Conservation (phyloP, 2,329 filamentous ascomycete species). For the Alternaria triticimaculans region DNA sequence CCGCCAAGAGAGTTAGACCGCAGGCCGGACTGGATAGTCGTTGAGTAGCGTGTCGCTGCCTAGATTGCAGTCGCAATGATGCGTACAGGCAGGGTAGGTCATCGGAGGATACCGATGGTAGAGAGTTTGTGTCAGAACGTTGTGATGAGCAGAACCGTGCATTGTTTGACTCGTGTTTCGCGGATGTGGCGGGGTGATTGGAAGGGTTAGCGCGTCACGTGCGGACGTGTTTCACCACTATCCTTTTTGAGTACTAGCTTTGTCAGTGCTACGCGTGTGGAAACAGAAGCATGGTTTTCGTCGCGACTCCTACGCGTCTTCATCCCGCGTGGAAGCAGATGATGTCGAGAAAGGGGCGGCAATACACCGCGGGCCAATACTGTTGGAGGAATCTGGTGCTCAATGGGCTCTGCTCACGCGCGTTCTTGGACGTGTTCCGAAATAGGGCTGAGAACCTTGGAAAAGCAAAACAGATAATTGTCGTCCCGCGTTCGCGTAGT, state of each 20-base stretch:
- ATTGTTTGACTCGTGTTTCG: conserved; percentile 6
- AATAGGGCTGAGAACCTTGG: conserved; percentile 1
- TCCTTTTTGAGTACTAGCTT: background rate
- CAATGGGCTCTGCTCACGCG: background rate
- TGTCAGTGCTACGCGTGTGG: background rate
- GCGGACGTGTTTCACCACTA: conserved; percentile 10
- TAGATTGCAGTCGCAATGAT: conserved; percentile 23
- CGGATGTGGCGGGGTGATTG: background rate
- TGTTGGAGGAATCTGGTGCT: background rate
- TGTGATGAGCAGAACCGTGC: background rate
- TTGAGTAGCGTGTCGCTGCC: conserved; percentile 30
- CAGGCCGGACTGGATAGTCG: conserved; percentile 13
- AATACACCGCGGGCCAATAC: background rate
- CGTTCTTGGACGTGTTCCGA: background rate
- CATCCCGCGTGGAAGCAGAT: background rate
- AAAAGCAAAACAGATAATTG: background rate
- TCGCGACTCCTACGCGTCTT: background rate
- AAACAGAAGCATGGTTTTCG: background rate
- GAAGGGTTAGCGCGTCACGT: conserved; percentile 17
- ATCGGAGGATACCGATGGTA: conserved; percentile 3
- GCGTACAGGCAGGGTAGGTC: background rate
- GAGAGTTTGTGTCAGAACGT: conserved; percentile 2
- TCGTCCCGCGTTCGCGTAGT: conserved; percentile 1
- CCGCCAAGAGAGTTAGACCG: conserved; percentile 27
- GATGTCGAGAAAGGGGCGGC: background rate